Evolutionary conservation across 179 eudicot species (phyloP).

Genomic region (Silene noctiflora): DNA sequence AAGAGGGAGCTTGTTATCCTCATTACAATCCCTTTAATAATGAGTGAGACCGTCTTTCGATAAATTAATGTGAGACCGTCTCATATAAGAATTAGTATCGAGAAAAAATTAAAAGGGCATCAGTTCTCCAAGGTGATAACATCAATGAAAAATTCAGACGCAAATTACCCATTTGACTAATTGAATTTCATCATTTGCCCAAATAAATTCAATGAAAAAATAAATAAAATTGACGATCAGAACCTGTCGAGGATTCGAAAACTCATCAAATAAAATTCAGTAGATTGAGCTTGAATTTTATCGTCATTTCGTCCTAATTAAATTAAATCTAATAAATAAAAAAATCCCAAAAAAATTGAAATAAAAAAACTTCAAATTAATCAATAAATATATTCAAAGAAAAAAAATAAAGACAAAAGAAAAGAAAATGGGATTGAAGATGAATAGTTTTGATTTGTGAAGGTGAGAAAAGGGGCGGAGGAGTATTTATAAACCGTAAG

Average conservation of each 20-base stretch:
- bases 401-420: too few relatives aligned
- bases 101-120: slow-evolving; percentile 29
- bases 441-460: too few relatives aligned
- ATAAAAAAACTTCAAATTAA: background rate
- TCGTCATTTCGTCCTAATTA: slow-evolving; percentile 47
- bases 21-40: too few relatives aligned
- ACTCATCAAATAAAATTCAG: slow-evolving; percentile 63
- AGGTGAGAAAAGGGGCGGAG: background rate
- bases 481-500: slow-evolving; percentile 26
- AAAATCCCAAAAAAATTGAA: background rate
- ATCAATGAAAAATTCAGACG: slow-evolving; percentile 63
- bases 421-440: background rate
- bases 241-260: slow-evolving; percentile 75
- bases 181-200: slow-evolving; percentile 57
- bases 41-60: too few relatives aligned
- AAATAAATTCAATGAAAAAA: background rate
- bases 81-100: background rate
- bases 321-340: background rate
- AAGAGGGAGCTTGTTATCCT: too few relatives aligned
- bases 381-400: background rate
- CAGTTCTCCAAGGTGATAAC: slow-evolving; percentile 89
- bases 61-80: background rate
- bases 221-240: slow-evolving; percentile 43
- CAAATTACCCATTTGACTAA: slow-evolving; percentile 78
- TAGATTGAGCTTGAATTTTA: slow-evolving; percentile 72